Evolutionary conservation across 2,329 filamentous ascomycete genomes (phyloP).

Genomic region (Aotearoamyces nothofagi): DNA sequence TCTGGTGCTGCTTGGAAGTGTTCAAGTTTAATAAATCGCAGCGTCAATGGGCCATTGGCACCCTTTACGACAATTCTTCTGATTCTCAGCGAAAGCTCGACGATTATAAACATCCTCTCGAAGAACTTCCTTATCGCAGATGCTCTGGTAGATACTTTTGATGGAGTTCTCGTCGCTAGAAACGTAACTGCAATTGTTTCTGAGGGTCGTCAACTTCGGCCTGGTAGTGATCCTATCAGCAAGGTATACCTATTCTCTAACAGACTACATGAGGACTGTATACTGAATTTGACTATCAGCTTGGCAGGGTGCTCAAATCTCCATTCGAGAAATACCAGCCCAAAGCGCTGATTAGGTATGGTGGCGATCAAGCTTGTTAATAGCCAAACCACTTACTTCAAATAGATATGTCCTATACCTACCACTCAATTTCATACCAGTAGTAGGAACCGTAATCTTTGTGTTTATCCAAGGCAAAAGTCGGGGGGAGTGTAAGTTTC

Average conservation of each 20-base stretch:
- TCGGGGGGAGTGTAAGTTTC: too few relatives aligned
- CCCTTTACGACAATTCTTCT: slow-evolving; percentile 58
- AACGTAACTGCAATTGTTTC: slow-evolving; percentile 47
- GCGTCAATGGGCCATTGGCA: slow-evolving; percentile 72
- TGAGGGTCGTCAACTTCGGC: slow-evolving; percentile 58
- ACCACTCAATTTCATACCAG: slow-evolving; percentile 83
- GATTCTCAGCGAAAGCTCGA: slow-evolving; percentile 46
- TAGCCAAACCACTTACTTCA: too few relatives aligned
- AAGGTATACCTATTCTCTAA: too few relatives aligned
- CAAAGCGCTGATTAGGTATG: slow-evolving; percentile 46
- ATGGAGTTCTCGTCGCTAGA: slow-evolving; percentile 46
- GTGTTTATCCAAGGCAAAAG: slow-evolving; percentile 54
- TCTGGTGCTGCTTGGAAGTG: background rate
- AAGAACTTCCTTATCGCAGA: slow-evolving; percentile 68
- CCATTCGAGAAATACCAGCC: slow-evolving; percentile 41
- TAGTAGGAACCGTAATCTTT: slow-evolving; percentile 73
- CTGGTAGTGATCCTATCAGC: slow-evolving; percentile 37
- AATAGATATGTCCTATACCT: too few relatives aligned
- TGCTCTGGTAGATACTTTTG: slow-evolving; percentile 77
- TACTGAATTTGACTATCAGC: too few relatives aligned
- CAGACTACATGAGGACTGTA: too few relatives aligned
- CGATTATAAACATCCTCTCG: slow-evolving; percentile 38
- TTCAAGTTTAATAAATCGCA: too few relatives aligned
- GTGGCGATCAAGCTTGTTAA: too few relatives aligned
- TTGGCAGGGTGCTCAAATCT: slow-evolving; percentile 41